phyloP scores from a whole-genome alignment of 2,329 filamentous ascomycete species.

The Diplodia corticola region DNA sequence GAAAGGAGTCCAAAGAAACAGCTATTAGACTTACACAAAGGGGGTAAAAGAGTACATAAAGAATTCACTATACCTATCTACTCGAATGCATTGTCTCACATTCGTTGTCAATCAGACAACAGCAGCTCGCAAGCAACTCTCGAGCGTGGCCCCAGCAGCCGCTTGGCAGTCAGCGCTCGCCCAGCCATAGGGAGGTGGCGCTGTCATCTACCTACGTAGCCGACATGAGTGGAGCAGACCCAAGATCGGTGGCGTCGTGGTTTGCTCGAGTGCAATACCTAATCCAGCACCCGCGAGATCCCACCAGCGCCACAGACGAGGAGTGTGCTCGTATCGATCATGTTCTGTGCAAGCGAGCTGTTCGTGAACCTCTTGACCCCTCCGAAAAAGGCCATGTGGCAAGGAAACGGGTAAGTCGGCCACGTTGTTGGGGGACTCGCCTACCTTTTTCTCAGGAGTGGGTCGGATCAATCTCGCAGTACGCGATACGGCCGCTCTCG shows the following conservation, averaged over 20 bases:
- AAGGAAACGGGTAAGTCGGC: neutral
- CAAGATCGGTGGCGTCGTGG: neutral
- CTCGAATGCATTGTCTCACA: neutral
- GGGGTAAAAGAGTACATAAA: neutral
- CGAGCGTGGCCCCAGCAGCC: neutral
- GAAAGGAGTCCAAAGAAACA: too few relatives aligned
- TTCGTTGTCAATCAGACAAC: neutral
- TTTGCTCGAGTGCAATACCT: neutral
- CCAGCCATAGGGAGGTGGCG: neutral
- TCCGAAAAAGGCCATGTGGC: neutral
- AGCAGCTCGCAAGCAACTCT: neutral
- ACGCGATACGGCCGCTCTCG: neutral
- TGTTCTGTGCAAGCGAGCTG: neutral
- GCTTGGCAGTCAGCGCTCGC: neutral
- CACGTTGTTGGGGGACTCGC: neutral
- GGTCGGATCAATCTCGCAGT: constrained; percentile 12
- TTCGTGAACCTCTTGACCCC: neutral
- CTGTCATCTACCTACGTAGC: neutral
- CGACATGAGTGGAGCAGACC: neutral
- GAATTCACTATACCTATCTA: neutral
- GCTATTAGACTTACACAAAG: too few relatives aligned
- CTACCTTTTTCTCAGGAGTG: neutral
- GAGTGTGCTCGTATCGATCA: neutral
- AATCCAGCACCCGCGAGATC: neutral
- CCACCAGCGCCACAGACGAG: neutral